Evolutionary conservation across 805 yeast species (phyloP).

Genomic region (Yamadazyma paraphyllophila): DNA sequence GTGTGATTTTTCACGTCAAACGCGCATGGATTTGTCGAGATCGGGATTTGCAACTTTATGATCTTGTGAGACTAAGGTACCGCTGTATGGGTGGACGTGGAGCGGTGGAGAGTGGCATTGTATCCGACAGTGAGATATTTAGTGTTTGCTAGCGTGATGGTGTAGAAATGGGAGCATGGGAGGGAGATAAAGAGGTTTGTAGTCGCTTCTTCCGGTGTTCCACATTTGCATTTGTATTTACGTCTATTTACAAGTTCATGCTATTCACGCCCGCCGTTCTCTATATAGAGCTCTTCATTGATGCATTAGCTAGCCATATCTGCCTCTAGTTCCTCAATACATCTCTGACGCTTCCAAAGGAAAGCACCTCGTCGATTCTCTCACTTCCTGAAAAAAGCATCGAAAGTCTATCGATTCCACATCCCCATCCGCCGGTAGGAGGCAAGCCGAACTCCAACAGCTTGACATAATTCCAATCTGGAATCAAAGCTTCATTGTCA

Average conservation of each 20-base stretch:
- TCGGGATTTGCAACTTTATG: neutral
- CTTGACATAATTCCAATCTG: conserved; percentile 69
- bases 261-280: too few species aligned
- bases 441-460: conserved; percentile 93
- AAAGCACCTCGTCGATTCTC: conserved; percentile 72
- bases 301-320: too few species aligned
- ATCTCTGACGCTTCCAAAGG: conserved; percentile 73
- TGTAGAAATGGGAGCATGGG: too few species aligned
- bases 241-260: neutral
- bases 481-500: conserved; percentile 63
- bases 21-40: conserved; percentile 1
- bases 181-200: too few species aligned
- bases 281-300: too few species aligned
- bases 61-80: neutral
- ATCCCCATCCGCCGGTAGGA: conserved; percentile 98
- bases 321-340: conserved; percentile 57
- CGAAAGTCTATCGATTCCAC: conserved; percentile 85
- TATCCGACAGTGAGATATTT: too few species aligned
- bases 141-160: too few species aligned
- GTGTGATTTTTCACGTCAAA: neutral
- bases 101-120: too few species aligned
- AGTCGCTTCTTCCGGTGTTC: too few species aligned
- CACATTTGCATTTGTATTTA: neutral
- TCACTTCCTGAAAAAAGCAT: conserved; percentile 68
- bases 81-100: too few species aligned